Evolutionary conservation across 345 rosid genomes (phyloP).

Genomic region (Camelina sativa): DNA sequence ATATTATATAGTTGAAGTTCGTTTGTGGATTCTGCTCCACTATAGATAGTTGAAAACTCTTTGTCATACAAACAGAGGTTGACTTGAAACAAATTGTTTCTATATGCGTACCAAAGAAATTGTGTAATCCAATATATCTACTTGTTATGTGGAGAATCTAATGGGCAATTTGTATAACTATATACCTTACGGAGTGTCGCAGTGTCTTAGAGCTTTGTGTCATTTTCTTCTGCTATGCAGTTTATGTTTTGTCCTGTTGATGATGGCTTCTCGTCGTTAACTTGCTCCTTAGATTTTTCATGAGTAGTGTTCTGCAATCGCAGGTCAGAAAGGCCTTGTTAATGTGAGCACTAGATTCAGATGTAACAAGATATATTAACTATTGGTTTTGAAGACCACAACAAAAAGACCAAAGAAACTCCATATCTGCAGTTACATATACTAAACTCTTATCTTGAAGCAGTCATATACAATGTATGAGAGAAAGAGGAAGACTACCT

Average conservation of each 20-base stretch:
- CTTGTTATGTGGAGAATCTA: background rate
- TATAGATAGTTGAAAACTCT: constrained; percentile 17
- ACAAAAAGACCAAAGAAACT: background rate
- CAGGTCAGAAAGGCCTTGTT: constrained; percentile 2
- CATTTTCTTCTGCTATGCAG: constrained; percentile 24
- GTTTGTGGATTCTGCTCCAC: constrained; percentile 1
- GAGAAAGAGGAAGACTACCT: constrained; percentile 42
- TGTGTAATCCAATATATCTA: constrained; percentile 21
- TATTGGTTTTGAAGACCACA: background rate
- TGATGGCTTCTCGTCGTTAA: constrained; percentile 48
- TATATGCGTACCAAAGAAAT: background rate
- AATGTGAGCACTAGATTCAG: background rate
- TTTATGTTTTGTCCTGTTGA: constrained; percentile 36
- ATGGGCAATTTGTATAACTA: constrained; percentile 15
- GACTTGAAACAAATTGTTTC: constrained; percentile 13
- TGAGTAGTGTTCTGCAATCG: constrained; percentile 5
- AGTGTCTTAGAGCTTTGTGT: constrained; percentile 2
- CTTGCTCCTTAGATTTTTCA: constrained; percentile 45
- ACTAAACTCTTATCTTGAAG: background rate
- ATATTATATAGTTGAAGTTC: background rate
- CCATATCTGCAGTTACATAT: background rate
- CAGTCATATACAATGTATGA: constrained; percentile 4
- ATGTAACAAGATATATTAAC: background rate
- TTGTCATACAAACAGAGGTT: constrained; percentile 8
- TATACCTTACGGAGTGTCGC: background rate